These are phyloP conservation scores for Candida sojae DNA, from an alignment of 1,139 yeast genomes.

Conservation along the genomic window DNA sequence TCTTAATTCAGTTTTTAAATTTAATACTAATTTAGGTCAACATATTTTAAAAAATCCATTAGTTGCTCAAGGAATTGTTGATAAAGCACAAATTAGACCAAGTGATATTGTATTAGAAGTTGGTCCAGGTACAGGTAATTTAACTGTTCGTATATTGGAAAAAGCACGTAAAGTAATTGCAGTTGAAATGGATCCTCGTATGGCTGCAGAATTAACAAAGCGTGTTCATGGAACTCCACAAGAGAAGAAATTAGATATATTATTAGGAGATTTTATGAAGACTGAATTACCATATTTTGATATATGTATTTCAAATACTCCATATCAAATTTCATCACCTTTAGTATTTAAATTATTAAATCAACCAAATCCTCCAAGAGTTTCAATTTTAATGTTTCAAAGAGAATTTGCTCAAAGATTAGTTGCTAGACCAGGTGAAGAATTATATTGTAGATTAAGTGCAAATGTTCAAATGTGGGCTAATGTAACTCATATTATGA, in stretches of 20 bases:
- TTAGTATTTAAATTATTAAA: slow-evolving; percentile 88
- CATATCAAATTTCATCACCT: slow-evolving; percentile 97
- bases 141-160: slow-evolving; percentile 89
- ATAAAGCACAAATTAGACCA: slow-evolving; percentile 90
- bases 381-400: slow-evolving; percentile 95
- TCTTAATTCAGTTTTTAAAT: slow-evolving; percentile 84
- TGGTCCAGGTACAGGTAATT: slow-evolving; percentile 99
- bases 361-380: slow-evolving; percentile 93
- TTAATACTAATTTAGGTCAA: slow-evolving; percentile 96
- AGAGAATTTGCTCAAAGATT: slow-evolving; percentile 93
- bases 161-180: slow-evolving; percentile 92
- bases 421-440: slow-evolving; percentile 93
- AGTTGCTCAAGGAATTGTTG: slow-evolving; percentile 97
- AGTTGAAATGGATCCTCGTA: slow-evolving; percentile 97
- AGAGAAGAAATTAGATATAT: slow-evolving; percentile 85
- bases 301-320: slow-evolving; percentile 94
- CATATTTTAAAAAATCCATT: slow-evolving; percentile 95
- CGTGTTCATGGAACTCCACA: slow-evolving; percentile 96
- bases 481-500: slow-evolving; percentile 95
- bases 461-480: slow-evolving; percentile 99
- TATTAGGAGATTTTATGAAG: slow-evolving; percentile 95
- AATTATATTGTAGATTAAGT: slow-evolving; percentile 85
- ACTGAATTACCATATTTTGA: slow-evolving; percentile 94
- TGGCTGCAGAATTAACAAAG: slow-evolving; percentile 98
- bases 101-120: slow-evolving; percentile 93